phyloP scores from a whole-genome alignment of 495 filamentous ascomycete species.

The Aspergillus mulundensis region DNA sequence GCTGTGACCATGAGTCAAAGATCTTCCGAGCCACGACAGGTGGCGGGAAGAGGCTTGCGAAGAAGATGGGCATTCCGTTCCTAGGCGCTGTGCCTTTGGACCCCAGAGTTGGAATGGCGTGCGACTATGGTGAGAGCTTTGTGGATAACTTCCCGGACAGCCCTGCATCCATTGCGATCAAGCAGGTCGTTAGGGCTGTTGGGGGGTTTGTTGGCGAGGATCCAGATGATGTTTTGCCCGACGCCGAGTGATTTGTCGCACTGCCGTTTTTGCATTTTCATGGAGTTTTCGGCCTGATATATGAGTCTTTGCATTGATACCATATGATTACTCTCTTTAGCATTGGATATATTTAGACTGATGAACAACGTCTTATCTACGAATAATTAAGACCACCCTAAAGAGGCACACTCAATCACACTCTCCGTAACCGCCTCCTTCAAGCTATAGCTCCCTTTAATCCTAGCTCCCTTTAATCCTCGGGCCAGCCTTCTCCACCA shows the following conservation, averaged over 20 bases:
- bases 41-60: conserved; percentile 71
- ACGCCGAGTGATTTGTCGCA: conserved; percentile 23
- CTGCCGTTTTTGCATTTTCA: conserved; percentile 10
- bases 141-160: conserved; percentile 90
- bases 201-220: conserved; percentile 58
- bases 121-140: conserved; percentile 96
- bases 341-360: not conserved
- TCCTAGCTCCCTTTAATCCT: not conserved
- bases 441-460: not conserved
- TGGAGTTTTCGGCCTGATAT: conserved; percentile 13
- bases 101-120: conserved; percentile 90
- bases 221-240: conserved; percentile 40
- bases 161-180: conserved; percentile 75
- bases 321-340: conserved; percentile 5
- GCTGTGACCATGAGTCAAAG: conserved; percentile 72
- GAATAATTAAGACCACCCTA: too few species aligned
- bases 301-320: conserved; percentile 11
- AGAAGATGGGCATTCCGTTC: conserved; percentile 82
- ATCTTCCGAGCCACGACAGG: conserved; percentile 93
- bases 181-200: conserved; percentile 67
- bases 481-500: not conserved
- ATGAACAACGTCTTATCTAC: too few species aligned
- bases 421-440: not conserved
- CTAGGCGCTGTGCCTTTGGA: conserved; percentile 90
- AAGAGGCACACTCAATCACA: not conserved